Percentiles rank a stretch among this genome's conserved stretches.
Conservation (phyloP, 306 rosid genomes). For the Corylus americana region DNA sequence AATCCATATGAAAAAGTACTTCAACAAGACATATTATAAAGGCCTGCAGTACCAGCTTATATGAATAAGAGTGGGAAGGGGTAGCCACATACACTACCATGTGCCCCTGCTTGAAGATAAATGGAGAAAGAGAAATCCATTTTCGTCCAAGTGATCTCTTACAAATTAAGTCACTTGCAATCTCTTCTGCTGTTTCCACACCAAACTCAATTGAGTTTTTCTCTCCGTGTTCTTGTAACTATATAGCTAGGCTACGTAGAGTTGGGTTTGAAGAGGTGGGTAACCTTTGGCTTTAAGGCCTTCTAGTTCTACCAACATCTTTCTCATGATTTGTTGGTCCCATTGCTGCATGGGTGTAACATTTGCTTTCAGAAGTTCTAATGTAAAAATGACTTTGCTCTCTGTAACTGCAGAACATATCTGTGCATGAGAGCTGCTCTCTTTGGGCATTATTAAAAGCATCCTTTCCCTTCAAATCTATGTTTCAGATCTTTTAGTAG, state of each 20-base stretch:
- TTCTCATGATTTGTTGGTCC: conserved; percentile 46
- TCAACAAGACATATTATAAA: conserved; percentile 27
- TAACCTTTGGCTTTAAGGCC: conserved; percentile 44
- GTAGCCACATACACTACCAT: conserved; percentile 31
- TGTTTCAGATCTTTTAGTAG: background rate
- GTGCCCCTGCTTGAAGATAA: conserved; percentile 33
- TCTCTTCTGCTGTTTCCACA: conserved; percentile 23
- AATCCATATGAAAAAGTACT: conserved; percentile 21
- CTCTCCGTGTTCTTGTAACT: conserved; percentile 26
- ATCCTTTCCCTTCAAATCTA: background rate
- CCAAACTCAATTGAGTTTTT: conserved; percentile 25
- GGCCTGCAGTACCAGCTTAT: conserved; percentile 38
- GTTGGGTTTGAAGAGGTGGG: conserved; percentile 30
- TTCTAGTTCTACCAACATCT: conserved; percentile 34
- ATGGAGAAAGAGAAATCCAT: conserved; percentile 38
- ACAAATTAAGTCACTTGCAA: conserved; percentile 23
- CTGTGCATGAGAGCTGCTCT: conserved; percentile 15
- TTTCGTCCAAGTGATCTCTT: conserved; percentile 7
- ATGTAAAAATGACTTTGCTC: conserved; percentile 12
- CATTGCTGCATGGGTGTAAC: conserved; percentile 35
- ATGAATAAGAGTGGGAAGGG: conserved; percentile 56
- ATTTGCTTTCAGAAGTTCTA: conserved; percentile 23
- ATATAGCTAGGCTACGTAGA: conserved; percentile 24
- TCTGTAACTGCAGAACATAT: background rate
- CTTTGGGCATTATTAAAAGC: conserved; percentile 17